Percentiles rank a stretch among this genome's conserved stretches.
Conservation (phyloP, 116 monocot species). For the Posidonia oceanica region DNA sequence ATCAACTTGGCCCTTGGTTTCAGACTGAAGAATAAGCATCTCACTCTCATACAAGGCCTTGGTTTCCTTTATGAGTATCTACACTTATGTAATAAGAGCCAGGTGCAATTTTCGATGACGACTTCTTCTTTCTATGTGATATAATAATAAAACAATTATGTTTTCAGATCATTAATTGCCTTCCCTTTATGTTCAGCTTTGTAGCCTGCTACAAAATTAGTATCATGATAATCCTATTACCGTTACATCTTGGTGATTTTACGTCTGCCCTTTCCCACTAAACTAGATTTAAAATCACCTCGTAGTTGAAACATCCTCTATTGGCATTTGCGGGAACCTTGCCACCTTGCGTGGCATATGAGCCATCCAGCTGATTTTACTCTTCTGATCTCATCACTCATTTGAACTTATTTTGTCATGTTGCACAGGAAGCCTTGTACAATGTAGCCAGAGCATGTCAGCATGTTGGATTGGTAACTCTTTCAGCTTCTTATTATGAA, state of each 20-base stretch:
- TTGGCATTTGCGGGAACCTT: too few species aligned
- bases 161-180: too few species aligned
- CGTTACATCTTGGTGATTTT: too few species aligned
- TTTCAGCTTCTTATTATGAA: slow-evolving; percentile 75
- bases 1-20: slow-evolving; percentile 84
- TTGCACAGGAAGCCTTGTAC: slow-evolving; percentile 69
- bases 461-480: slow-evolving; percentile 75
- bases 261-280: too few species aligned
- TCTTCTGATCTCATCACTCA: neutral
- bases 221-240: too few species aligned
- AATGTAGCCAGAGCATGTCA: slow-evolving; percentile 89
- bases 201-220: too few species aligned
- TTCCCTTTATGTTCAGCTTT: too few species aligned
- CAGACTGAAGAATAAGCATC: slow-evolving; percentile 81
- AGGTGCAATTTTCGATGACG: slow-evolving; percentile 29
- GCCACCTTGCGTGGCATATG: too few species aligned
- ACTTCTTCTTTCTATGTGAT: too few species aligned
- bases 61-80: slow-evolving; percentile 81
- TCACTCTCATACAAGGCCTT: slow-evolving; percentile 72
- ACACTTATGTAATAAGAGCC: slow-evolving; percentile 63
- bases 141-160: too few species aligned
- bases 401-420: slow-evolving; percentile 3
- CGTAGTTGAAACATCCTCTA: too few species aligned
- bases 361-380: neutral
- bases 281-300: too few species aligned